These are phyloP conservation scores for Populus deltoides DNA, from an alignment of 345 rosid genomes.

Conservation along the genomic window DNA sequence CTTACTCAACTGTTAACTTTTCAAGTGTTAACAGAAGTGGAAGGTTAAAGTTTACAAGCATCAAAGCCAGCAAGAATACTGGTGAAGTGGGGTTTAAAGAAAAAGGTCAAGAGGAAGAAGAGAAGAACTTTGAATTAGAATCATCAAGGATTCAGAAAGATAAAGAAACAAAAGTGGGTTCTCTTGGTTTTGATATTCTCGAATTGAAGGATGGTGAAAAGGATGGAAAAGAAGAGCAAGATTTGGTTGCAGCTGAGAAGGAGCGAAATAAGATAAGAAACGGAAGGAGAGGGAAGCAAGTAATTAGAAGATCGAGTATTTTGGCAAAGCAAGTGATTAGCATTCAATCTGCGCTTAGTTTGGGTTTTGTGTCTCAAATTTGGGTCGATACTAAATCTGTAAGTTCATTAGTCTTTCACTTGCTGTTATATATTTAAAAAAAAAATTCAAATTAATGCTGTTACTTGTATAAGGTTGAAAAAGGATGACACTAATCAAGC, in stretches of 20 bases:
- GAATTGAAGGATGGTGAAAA: slow-evolving; percentile 19
- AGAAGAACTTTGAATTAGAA: slow-evolving; percentile 16
- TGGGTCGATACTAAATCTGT: slow-evolving; percentile 76
- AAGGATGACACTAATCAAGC: no score
- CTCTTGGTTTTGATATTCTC: slow-evolving; percentile 18
- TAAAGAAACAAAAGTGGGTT: not conserved
- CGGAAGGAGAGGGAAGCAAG: slow-evolving; percentile 39
- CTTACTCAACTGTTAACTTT: not conserved
- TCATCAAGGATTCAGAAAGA: not conserved
- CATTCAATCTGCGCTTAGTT: slow-evolving; percentile 63
- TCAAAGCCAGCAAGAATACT: slow-evolving; percentile 4
- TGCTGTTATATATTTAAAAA: no score
- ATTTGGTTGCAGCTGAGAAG: slow-evolving; percentile 20
- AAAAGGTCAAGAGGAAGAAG: slow-evolving; percentile 6
- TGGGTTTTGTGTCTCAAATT: slow-evolving; percentile 79
- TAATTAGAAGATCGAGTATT: slow-evolving; percentile 57
- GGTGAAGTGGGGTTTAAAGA: slow-evolving; percentile 38
- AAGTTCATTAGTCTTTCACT: slow-evolving; percentile 17
- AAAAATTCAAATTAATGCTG: no score
- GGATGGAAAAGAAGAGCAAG: slow-evolving; percentile 21
- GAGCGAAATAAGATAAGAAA: not conserved
- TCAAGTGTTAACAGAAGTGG: slow-evolving; percentile 4
- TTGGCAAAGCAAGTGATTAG: slow-evolving; percentile 85
- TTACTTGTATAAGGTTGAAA: no score
- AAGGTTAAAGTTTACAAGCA: slow-evolving; percentile 3